Conservation (phyloP, 1,284 basidiomycete genomes). For the Coniferiporia sulphurascens region DNA sequence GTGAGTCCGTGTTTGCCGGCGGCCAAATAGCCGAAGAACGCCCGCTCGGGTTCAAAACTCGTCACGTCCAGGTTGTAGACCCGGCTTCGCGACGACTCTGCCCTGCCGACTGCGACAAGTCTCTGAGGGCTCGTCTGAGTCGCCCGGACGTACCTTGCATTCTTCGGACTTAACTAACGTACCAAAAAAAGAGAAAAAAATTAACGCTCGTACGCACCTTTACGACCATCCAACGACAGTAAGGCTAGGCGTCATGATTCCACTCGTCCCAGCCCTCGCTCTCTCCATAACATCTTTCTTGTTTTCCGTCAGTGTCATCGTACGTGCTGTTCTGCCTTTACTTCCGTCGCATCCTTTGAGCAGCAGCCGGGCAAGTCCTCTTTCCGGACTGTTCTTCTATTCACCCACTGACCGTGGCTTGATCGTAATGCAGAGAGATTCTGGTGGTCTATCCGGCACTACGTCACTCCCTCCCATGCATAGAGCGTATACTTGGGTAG, state of each 20-base stretch:
- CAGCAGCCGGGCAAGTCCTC: conserved; percentile 54
- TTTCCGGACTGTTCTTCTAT: neutral
- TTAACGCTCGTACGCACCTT: neutral
- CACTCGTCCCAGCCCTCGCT: conserved; percentile 56
- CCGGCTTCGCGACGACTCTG: too few relatives aligned
- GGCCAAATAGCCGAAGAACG: too few relatives aligned
- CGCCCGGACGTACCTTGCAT: too few relatives aligned
- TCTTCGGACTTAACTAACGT: too few relatives aligned
- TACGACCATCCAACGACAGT: neutral
- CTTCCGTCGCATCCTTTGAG: conserved; percentile 65
- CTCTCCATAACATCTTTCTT: conserved; percentile 65
- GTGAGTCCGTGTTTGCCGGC: too few relatives aligned
- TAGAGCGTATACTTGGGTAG: conserved; percentile 68
- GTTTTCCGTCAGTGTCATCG: conserved; percentile 65
- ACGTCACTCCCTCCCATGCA: conserved; percentile 57
- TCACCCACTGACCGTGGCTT: conserved; percentile 19
- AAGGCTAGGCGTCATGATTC: conserved; percentile 43
- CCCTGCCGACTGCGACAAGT: too few relatives aligned
- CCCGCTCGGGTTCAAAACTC: too few relatives aligned
- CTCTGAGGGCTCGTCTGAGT: too few relatives aligned
- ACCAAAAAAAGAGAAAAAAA: neutral
- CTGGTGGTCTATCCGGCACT: conserved; percentile 58
- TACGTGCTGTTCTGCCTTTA: conserved; percentile 66
- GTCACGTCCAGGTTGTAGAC: too few relatives aligned
- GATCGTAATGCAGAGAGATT: conserved; percentile 47